phyloP scores from a whole-genome alignment of 495 filamentous ascomycete species.

The Ramalina peruviana region DNA sequence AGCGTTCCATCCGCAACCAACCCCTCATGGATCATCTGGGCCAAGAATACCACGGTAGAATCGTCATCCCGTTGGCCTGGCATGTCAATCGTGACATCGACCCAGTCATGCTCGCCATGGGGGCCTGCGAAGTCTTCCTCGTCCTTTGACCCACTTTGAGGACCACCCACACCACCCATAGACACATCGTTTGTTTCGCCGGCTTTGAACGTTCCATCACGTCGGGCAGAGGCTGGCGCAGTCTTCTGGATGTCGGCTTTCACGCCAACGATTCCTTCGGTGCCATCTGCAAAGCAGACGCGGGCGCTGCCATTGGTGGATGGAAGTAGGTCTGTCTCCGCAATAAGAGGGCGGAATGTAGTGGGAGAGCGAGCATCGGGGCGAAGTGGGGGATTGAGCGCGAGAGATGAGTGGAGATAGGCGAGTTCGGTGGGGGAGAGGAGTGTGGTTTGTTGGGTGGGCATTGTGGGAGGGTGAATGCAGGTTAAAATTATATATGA shows the following conservation, averaged over 20 bases:
- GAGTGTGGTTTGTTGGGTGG: slow-evolving; percentile 4
- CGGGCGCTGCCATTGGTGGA: slow-evolving; percentile 83
- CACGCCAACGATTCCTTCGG: slow-evolving; percentile 86
- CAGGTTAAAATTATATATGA: no score
- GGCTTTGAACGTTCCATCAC: slow-evolving; percentile 8
- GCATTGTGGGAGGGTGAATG: background rate
- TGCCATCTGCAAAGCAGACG: slow-evolving; percentile 87
- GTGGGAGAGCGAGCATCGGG: slow-evolving; percentile 71
- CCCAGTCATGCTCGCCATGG: slow-evolving; percentile 16
- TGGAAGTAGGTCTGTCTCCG: slow-evolving; percentile 81
- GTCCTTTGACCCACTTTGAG: slow-evolving; percentile 4
- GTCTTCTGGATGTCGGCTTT: slow-evolving; percentile 85
- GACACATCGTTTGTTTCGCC: slow-evolving; percentile 20
- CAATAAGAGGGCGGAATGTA: slow-evolving; percentile 80
- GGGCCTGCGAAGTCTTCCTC: slow-evolving; percentile 20
- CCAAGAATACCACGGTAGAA: slow-evolving; percentile 71
- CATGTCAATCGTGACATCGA: slow-evolving; percentile 23
- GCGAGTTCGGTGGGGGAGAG: slow-evolving; percentile 93
- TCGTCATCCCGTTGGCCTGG: slow-evolving; percentile 61
- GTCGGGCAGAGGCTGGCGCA: slow-evolving; percentile 8
- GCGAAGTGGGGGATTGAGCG: slow-evolving; percentile 64
- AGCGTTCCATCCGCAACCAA: slow-evolving; percentile 63
- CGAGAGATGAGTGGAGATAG: slow-evolving; percentile 84
- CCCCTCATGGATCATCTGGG: slow-evolving; percentile 77
- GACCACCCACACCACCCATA: slow-evolving; percentile 16